Evolutionary conservation across 208 protist species (phyloP), one percentile per base, ranked within the genome.

Genomic region (Phytomonas sp.): DNA sequence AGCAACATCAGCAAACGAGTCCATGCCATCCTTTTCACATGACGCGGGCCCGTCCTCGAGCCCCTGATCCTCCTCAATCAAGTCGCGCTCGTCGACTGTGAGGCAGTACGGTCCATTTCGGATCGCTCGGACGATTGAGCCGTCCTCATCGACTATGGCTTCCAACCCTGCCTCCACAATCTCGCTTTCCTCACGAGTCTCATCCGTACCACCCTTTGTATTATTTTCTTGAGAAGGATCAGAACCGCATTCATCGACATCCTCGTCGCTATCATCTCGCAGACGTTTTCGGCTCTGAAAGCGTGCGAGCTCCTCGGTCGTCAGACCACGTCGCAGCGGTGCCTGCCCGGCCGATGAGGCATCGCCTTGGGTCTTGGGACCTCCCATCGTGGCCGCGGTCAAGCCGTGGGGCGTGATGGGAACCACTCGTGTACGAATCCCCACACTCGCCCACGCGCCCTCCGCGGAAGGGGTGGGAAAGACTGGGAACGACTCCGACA

Each of bases 31-130:
- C 70, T 23, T 62, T 67, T 61, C 34, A 26, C 61, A 56, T 2
- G 20, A 26, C 20, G 20, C 46, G 23, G 66, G 8, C 29, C 60
- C 72, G 29, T 37, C 68, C 6, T 75, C 71, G 0, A 15, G 61
- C 26, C 59, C 67, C 31, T 28, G 73, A 30, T 32, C 61, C 32
- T 31, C 61, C 20, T 83, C 73, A 20, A 88, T 78, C 37, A 92
- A 60, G 23, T 90, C 76, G 33, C 70, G 31, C 71, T 94, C 88
- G 63, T 91, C 83, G 13, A 92, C 67, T 8, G 85, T 94, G 8
- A 94, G 81, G 33, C 60, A 34, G 76, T 94, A 94, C 4, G 82
- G 84, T 60, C 81, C 79, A 29, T 79, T 72, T 0, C 72, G 81
- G 66, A 91, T 74, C 4, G 86, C 81, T 30, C 77, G 76, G 64